Conservation (phyloP, 345 rosid genomes). For the Microcos paniculata region DNA sequence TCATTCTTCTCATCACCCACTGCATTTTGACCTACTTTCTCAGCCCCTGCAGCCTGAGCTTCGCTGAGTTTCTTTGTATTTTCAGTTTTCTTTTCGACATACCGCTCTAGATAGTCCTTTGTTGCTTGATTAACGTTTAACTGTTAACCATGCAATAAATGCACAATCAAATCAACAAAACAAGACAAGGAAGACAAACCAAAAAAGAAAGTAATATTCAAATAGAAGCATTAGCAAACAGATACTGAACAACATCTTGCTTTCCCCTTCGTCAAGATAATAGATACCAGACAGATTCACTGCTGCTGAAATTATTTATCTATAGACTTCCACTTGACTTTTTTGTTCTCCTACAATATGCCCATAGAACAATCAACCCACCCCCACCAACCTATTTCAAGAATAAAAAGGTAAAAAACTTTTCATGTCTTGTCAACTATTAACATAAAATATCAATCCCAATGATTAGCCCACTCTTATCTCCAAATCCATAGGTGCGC, state of each 20-base stretch:
- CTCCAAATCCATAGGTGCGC: neutral
- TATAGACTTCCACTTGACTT: neutral
- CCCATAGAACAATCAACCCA: neutral
- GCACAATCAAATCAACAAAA: slow-evolving; percentile 13
- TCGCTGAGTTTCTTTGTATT: slow-evolving; percentile 61
- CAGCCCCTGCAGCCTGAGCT: slow-evolving; percentile 39
- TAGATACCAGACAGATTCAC: neutral
- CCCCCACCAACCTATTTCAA: neutral
- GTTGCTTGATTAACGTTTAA: slow-evolving; percentile 92
- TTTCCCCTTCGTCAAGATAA: neutral
- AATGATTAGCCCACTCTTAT: neutral
- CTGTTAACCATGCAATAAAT: slow-evolving; percentile 34
- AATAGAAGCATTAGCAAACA: neutral
- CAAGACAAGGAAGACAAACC: slow-evolving; percentile 2
- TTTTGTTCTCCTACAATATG: neutral
- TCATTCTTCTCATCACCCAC: slow-evolving; percentile 43
- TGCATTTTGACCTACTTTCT: slow-evolving; percentile 46
- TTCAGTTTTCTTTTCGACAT: slow-evolving; percentile 80
- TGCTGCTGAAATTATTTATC: neutral
- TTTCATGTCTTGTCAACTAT: neutral
- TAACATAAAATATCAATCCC: neutral
- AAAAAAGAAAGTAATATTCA: neutral
- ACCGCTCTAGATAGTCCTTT: slow-evolving; percentile 71
- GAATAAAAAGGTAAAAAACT: neutral
- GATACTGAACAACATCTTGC: neutral